A percentile compares a stretch with the other conserved stretches of the same genome.
phyloP scores from a whole-genome alignment of 768 basidiomycete genomes.

The Phanerochaete sordida region DNA sequence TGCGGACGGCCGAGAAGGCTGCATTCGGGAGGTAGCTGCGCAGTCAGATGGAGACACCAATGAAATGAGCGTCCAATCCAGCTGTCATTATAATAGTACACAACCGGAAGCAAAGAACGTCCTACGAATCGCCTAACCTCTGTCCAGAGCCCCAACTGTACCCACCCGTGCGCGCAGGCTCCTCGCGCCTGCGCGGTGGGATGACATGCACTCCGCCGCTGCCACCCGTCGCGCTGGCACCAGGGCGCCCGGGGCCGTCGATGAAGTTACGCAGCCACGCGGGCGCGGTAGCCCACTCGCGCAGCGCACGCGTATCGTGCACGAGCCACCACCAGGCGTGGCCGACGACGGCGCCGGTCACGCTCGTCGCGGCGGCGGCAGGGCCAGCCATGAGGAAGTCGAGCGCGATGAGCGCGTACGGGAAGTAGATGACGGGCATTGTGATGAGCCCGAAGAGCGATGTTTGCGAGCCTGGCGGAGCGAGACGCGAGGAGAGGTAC shows the following conservation, averaged over 20 bases:
- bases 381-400: slow-evolving; percentile 68
- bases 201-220: slow-evolving; percentile 54
- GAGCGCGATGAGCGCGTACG: slow-evolving; percentile 68
- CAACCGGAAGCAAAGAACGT: neutral
- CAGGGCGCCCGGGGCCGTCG: slow-evolving; percentile 32
- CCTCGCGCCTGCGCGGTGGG: slow-evolving; percentile 34
- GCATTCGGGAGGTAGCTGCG: slow-evolving; percentile 5
- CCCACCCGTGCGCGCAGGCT: slow-evolving; percentile 23
- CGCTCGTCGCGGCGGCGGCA: slow-evolving; percentile 44
- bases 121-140: slow-evolving; percentile 36
- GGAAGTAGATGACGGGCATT: slow-evolving; percentile 68
- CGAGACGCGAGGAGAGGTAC: slow-evolving; percentile 65
- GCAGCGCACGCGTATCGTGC: slow-evolving; percentile 44
- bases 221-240: slow-evolving; percentile 29
- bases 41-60: neutral
- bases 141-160: slow-evolving; percentile 55
- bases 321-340: slow-evolving; percentile 81
- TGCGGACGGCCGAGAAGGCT: slow-evolving; percentile 27
- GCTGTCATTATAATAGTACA: neutral
- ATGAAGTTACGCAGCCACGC: slow-evolving; percentile 52
- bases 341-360: slow-evolving; percentile 73
- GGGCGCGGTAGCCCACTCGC: slow-evolving; percentile 50
- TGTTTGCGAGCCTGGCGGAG: slow-evolving; percentile 62
- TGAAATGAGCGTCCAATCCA: neutral
- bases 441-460: slow-evolving; percentile 79